Conservation (phyloP, 1,284 basidiomycete species). For the Naganishia liquefaciens region DNA sequence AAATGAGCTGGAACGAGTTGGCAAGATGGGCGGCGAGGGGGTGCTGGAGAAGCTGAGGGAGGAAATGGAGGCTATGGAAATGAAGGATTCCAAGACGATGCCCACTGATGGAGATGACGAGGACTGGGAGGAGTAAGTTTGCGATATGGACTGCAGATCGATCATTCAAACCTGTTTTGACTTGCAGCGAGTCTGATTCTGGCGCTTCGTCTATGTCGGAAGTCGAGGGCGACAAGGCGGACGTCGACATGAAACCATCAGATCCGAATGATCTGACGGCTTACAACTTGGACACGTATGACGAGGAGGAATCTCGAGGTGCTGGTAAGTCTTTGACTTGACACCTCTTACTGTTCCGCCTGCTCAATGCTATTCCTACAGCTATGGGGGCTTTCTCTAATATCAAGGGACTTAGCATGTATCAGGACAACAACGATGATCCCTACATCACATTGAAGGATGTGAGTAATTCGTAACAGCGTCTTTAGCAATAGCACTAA, state of each 20-base stretch:
- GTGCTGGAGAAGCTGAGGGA: conserved; percentile 80
- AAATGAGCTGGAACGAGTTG: conserved; percentile 84
- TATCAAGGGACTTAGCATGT: conserved; percentile 91
- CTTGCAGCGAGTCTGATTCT: conserved; percentile 31
- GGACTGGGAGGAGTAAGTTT: conserved; percentile 78
- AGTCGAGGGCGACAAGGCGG: conserved; percentile 57
- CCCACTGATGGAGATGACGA: conserved; percentile 52
- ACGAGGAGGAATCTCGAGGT: conserved; percentile 70
- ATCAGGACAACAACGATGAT: conserved; percentile 88
- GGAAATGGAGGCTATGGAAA: conserved; percentile 71
- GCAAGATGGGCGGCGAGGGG: conserved; percentile 76
- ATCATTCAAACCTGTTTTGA: neutral
- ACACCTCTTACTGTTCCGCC: too few species aligned
- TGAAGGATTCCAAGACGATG: conserved; percentile 61
- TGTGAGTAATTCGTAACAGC: conserved; percentile 56
- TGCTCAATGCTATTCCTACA: conserved; percentile 43
- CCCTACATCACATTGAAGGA: conserved; percentile 97
- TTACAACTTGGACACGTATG: conserved; percentile 93
- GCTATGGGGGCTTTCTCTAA: conserved; percentile 89
- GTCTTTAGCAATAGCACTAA: neutral
- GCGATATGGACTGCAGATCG: conserved; percentile 11
- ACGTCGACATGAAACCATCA: conserved; percentile 43
- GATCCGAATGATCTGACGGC: conserved; percentile 78
- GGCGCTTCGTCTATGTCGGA: conserved; percentile 35
- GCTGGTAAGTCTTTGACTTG: conserved; percentile 57